Evolutionary conservation across 1,284 basidiomycete species (phyloP).

Genomic region (Cutaneotrichosporon cavernicola): DNA sequence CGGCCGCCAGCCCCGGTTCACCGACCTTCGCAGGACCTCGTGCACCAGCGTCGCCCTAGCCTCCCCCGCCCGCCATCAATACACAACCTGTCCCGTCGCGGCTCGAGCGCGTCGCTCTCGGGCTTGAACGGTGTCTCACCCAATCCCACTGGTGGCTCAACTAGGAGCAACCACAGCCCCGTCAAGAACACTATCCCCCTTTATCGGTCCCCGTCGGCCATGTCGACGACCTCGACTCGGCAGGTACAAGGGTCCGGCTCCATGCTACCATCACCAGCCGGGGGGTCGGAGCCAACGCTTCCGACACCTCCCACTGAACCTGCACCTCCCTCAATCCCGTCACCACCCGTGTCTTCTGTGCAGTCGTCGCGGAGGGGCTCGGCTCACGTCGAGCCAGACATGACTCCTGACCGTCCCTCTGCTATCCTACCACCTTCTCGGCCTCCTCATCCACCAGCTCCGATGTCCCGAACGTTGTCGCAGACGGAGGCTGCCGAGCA

Average conservation of each 20-base stretch:
- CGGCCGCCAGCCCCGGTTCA: neutral
- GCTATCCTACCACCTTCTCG: neutral
- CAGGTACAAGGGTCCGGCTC: neutral
- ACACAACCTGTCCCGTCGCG: neutral
- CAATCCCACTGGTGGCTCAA: neutral
- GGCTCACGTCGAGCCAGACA: neutral
- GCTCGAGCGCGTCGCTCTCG: neutral
- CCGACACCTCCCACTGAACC: neutral
- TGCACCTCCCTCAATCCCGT: neutral
- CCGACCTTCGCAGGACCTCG: neutral
- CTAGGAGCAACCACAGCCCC: neutral
- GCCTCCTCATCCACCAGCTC: neutral
- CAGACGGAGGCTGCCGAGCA: neutral
- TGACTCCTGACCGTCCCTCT: neutral
- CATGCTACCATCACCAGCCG: neutral
- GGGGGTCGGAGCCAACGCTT: neutral
- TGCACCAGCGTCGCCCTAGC: constrained; percentile 3
- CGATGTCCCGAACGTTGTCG: neutral
- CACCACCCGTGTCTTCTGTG: neutral
- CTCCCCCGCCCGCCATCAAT: constrained; percentile 5
- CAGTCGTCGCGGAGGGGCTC: neutral
- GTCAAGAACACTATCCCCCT: neutral
- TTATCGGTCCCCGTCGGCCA: neutral
- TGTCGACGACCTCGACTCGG: neutral
- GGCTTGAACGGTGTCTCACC: constrained; percentile 3